These are phyloP conservation scores for Cladophialophora bantiana DNA, from an alignment of 2,329 filamentous ascomycete species.

Conservation along the genomic window DNA sequence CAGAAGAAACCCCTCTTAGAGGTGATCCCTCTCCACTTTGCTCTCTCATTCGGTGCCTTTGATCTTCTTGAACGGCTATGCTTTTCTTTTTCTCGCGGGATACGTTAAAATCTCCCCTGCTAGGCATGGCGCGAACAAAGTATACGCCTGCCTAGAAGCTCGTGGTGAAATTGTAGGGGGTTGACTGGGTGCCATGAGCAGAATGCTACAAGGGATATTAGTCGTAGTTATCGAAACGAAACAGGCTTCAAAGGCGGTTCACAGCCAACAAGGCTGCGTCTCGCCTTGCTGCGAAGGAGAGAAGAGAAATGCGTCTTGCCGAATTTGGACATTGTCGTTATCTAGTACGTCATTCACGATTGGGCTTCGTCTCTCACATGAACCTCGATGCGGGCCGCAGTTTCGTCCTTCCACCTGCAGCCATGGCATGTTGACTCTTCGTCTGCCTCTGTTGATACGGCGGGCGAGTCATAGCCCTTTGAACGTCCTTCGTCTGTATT, in stretches of 20 bases:
- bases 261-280: background rate
- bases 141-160: too few species aligned
- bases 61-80: background rate
- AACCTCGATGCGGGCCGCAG: background rate
- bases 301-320: background rate
- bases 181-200: too few species aligned
- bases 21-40: background rate
- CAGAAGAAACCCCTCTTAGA: background rate
- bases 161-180: too few species aligned
- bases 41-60: background rate
- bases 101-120: too few species aligned
- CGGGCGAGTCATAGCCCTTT: background rate
- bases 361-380: background rate
- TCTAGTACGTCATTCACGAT: background rate
- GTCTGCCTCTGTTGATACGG: background rate
- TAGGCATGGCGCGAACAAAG: too few species aligned
- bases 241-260: background rate
- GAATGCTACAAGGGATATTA: too few species aligned
- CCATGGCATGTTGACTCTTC: background rate
- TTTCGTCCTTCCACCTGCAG: background rate
- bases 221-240: background rate
- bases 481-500: background rate
- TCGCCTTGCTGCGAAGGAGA: background rate
- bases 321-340: background rate
- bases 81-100: too few species aligned